Evolutionary conservation across 805 yeast species (phyloP).

Genomic region (Ogataea salicorniae): DNA sequence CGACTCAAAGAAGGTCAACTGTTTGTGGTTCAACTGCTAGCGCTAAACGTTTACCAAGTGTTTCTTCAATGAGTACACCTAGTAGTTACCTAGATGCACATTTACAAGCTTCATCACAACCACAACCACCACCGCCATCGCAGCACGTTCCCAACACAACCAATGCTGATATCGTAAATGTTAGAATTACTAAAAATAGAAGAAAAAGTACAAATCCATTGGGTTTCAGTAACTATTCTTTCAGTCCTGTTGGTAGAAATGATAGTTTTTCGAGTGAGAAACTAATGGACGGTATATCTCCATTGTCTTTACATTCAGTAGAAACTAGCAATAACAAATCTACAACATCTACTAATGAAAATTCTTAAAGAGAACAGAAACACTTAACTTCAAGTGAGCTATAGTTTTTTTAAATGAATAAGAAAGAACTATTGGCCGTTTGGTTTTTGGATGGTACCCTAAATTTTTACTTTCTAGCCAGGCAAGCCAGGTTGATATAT

Average conservation of each 20-base stretch:
- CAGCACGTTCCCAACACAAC: neutral
- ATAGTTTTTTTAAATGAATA: too few species aligned
- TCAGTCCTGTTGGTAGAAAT: conserved; percentile 9
- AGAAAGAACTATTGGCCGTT: too few species aligned
- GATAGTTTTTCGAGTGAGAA: conserved; percentile 10
- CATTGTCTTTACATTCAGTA: conserved; percentile 4
- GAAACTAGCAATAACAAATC: neutral
- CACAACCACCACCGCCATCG: neutral
- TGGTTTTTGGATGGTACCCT: too few species aligned
- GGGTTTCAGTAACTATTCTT: conserved; percentile 17
- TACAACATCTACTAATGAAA: neutral
- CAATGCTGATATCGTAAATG: conserved; percentile 2
- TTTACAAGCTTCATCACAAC: neutral
- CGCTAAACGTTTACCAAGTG: conserved; percentile 18
- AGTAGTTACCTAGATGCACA: neutral
- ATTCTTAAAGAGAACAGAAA: too few species aligned
- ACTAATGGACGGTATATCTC: conserved; percentile 15
- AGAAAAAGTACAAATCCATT: conserved; percentile 12
- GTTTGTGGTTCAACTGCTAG: conserved; percentile 20
- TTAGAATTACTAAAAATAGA: conserved; percentile 14
- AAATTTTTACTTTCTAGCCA: too few species aligned
- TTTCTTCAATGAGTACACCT: conserved; percentile 1
- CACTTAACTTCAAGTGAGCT: too few species aligned
- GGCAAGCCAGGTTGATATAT: too few species aligned
- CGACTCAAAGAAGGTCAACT: conserved; percentile 24